These are phyloP conservation scores for Pythium oligandrum DNA, from an alignment of 352 stramenopile genomes.

Conservation along the genomic window DNA sequence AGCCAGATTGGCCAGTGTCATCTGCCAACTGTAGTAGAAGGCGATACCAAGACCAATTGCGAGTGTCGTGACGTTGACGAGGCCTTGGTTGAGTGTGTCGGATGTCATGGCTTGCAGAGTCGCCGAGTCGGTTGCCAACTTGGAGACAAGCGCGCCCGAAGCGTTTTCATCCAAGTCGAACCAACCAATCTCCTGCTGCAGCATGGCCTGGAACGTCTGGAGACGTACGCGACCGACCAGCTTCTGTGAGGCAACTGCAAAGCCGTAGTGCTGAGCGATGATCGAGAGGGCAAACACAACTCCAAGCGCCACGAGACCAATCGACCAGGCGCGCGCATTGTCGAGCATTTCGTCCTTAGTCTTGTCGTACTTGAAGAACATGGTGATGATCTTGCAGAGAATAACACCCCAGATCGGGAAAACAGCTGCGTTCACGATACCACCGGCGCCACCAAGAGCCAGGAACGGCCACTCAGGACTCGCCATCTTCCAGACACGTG, in stretches of 20 bases:
- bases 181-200: slow-evolving; percentile 58
- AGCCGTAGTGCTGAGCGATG: slow-evolving; percentile 23
- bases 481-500: no score
- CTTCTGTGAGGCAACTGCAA: slow-evolving; percentile 25
- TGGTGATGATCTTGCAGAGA: no score
- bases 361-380: no score
- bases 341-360: background rate
- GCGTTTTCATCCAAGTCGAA: slow-evolving; percentile 52
- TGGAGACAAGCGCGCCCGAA: slow-evolving; percentile 37
- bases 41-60: slow-evolving; percentile 20
- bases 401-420: no score
- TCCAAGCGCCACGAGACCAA: slow-evolving; percentile 24
- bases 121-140: slow-evolving; percentile 45
- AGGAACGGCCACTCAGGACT: no score
- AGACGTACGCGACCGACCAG: slow-evolving; percentile 27
- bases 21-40: slow-evolving; percentile 32
- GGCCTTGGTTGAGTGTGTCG: slow-evolving; percentile 18
- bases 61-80: slow-evolving; percentile 23
- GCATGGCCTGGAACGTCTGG: slow-evolving; percentile 29
- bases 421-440: no score
- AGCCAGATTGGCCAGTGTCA: slow-evolving; percentile 24
- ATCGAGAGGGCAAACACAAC: slow-evolving; percentile 17
- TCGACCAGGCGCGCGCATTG: slow-evolving; percentile 20
- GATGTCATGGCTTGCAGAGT: slow-evolving; percentile 41
- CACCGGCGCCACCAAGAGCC: no score